These are phyloP conservation scores for Hemileia vastatrix DNA, from an alignment of 1,284 basidiomycete genomes.

Conservation along the genomic window DNA sequence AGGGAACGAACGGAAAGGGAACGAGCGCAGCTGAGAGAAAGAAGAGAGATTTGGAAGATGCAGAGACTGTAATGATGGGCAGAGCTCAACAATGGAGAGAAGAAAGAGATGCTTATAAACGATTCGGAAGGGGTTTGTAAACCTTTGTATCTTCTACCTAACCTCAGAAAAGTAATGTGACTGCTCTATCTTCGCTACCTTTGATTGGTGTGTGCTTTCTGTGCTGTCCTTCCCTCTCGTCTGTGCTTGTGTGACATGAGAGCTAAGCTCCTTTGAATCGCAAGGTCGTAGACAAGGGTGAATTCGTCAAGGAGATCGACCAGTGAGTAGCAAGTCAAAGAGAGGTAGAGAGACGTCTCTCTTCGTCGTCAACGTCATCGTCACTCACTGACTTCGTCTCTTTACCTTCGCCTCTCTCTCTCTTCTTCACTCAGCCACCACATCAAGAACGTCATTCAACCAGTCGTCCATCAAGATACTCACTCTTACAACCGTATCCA, in stretches of 20 bases:
- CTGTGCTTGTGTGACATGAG: no score
- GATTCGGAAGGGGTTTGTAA: neutral
- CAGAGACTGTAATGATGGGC: neutral
- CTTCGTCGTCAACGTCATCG: no score
- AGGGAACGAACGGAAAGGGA: neutral
- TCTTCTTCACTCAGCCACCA: constrained; percentile 28
- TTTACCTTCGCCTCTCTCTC: neutral
- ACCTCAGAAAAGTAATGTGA: no score
- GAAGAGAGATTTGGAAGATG: neutral
- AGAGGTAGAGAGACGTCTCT: no score
- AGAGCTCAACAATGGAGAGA: neutral
- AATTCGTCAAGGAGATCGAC: no score
- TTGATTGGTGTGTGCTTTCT: no score
- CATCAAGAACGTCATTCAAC: constrained; percentile 41
- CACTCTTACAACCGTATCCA: constrained; percentile 41
- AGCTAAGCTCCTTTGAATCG: no score
- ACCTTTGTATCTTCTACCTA: neutral
- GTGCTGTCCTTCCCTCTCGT: no score
- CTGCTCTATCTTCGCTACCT: no score
- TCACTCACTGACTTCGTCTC: no score
- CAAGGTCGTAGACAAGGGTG: no score
- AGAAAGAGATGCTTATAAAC: neutral
- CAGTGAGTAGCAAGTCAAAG: no score
- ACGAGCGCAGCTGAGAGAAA: neutral
- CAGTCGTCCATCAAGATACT: constrained; percentile 36